phyloP scores from a whole-genome alignment of 164 flowering plant species.

The Stephania japonica region DNA sequence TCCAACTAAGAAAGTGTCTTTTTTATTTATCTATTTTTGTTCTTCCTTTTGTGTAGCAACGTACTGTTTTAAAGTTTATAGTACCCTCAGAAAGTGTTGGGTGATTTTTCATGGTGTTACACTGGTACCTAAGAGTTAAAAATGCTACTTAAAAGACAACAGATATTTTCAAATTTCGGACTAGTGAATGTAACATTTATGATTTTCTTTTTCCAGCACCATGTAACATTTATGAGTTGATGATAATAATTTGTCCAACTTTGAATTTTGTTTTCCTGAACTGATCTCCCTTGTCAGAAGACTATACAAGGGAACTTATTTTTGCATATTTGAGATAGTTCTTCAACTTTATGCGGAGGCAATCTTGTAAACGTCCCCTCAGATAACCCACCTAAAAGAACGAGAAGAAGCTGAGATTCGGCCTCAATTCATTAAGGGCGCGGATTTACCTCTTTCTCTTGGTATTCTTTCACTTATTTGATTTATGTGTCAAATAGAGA shows the following conservation, averaged over 20 bases:
- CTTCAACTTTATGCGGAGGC: too few relatives aligned
- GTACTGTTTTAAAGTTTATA: too few relatives aligned
- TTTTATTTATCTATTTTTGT: too few relatives aligned
- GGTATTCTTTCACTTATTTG: neutral
- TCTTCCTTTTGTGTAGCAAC: neutral
- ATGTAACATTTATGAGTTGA: neutral
- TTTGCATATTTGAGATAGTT: too few relatives aligned
- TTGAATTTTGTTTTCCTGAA: neutral
- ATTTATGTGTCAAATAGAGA: neutral
- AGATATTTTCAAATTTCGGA: neutral
- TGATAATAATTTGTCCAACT: neutral
- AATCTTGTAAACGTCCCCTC: too few relatives aligned
- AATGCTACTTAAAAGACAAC: neutral
- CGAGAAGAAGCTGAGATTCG: too few relatives aligned
- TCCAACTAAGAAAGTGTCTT: neutral
- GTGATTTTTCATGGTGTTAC: too few relatives aligned
- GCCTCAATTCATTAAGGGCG: neutral
- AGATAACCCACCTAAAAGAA: too few relatives aligned
- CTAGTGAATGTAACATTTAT: too few relatives aligned
- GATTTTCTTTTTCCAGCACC: too few relatives aligned
- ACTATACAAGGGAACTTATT: neutral
- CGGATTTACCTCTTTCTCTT: neutral
- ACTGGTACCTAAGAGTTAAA: too few relatives aligned
- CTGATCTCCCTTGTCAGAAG: neutral
- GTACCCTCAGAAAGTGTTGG: too few relatives aligned